Percentiles rank a stretch among this genome's conserved stretches.
phyloP scores from a whole-genome alignment of 2,329 filamentous ascomycete species.

The Trichophaea hybrida region DNA sequence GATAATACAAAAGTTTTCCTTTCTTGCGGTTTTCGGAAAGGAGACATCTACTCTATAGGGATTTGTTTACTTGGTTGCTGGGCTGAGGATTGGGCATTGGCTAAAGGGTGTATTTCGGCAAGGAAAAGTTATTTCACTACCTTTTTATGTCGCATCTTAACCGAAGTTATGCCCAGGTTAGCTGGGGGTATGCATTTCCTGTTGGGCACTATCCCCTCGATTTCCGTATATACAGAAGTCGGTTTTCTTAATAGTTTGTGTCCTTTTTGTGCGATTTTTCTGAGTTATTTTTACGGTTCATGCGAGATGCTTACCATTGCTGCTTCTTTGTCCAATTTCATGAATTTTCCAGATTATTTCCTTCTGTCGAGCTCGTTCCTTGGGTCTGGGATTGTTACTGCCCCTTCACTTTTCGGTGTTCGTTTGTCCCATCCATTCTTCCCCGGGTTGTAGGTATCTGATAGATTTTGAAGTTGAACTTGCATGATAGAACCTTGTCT shows the following conservation, averaged over 20 bases:
- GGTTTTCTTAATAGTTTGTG: not conserved
- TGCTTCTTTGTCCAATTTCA: not conserved
- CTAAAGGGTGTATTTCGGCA: no score
- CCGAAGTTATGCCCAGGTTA: no score
- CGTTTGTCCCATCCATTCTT: not conserved
- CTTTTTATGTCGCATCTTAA: no score
- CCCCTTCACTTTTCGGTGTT: not conserved
- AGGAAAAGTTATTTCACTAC: no score
- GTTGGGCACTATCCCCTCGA: no score
- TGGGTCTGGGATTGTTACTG: not conserved
- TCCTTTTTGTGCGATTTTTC: not conserved
- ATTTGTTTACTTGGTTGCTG: not conserved
- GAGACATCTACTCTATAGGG: not conserved
- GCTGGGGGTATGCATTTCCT: no score
- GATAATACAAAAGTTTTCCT: conserved; percentile 19
- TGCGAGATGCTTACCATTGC: not conserved
- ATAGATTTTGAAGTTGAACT: not conserved
- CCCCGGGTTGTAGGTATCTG: not conserved
- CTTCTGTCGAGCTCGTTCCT: not conserved
- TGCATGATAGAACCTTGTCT: not conserved
- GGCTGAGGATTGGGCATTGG: not conserved
- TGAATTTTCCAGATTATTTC: not conserved
- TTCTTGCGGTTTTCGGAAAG: not conserved
- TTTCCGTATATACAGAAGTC: no score
- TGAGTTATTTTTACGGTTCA: not conserved